These are phyloP conservation scores for Furcasterigmium sp. DNA, from an alignment of 2,329 filamentous ascomycete genomes.

Conservation along the genomic window DNA sequence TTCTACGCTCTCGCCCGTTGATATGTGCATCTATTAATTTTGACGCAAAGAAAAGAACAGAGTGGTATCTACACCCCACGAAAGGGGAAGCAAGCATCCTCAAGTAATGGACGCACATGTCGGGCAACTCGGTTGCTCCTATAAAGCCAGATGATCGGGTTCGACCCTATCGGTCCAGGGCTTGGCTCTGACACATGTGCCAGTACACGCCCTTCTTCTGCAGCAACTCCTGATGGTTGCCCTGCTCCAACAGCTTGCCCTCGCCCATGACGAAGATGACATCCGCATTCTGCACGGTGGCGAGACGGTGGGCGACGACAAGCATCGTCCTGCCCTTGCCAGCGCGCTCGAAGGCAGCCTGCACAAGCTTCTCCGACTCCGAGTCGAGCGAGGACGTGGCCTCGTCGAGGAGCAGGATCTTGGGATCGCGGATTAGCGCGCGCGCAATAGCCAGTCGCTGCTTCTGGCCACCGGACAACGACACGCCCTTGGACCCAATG, in stretches of 20 bases:
- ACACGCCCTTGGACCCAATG: constrained; percentile 62
- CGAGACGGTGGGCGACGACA: constrained; percentile 71
- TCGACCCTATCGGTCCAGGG: constrained; percentile 43
- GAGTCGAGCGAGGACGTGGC: constrained; percentile 66
- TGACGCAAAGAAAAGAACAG: neutral
- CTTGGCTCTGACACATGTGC: constrained; percentile 57
- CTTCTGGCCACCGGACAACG: constrained; percentile 66
- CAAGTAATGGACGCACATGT: too few relatives aligned
- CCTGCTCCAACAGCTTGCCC: constrained; percentile 51
- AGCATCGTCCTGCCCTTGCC: constrained; percentile 60
- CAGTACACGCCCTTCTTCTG: constrained; percentile 49
- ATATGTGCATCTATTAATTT: too few relatives aligned
- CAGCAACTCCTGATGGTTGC: constrained; percentile 46
- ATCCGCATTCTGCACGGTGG: constrained; percentile 73
- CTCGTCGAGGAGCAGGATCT: constrained; percentile 65
- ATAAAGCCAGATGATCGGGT: too few relatives aligned
- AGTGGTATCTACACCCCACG: neutral
- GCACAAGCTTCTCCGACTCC: constrained; percentile 55
- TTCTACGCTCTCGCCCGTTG: too few relatives aligned
- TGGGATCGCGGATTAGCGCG: constrained; percentile 60
- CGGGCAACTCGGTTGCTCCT: too few relatives aligned
- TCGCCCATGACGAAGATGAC: constrained; percentile 74
- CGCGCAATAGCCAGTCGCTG: constrained; percentile 67
- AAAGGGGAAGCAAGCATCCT: neutral
- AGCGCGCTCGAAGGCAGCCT: constrained; percentile 63